Percentiles rank a stretch among this genome's conserved stretches.
Evolutionary conservation across 495 filamentous ascomycete species (phyloP).

Genomic region (Aspergillus bertholletiae): DNA sequence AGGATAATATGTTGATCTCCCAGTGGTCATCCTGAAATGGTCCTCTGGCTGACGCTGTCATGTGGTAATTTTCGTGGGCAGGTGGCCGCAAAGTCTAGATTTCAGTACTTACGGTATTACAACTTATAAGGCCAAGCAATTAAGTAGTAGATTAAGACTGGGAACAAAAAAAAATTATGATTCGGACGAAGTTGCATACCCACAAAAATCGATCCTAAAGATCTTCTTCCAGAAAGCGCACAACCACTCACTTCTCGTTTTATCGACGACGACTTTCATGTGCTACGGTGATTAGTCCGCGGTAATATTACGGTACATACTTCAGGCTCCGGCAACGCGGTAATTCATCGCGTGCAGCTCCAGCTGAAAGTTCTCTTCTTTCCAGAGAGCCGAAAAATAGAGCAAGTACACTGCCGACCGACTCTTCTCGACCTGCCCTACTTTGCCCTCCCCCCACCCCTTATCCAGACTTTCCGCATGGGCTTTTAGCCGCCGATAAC

Average conservation of each 20-base stretch:
- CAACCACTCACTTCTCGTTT: no score
- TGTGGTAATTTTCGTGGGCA: neutral
- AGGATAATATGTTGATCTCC: no score
- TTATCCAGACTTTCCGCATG: conserved; percentile 21
- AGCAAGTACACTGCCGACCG: conserved; percentile 3
- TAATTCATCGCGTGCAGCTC: conserved; percentile 35
- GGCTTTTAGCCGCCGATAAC: conserved; percentile 23
- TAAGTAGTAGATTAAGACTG: neutral
- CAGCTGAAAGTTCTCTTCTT: conserved; percentile 5
- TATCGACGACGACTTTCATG: neutral
- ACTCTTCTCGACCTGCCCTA: neutral
- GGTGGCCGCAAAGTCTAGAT: neutral
- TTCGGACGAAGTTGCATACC: neutral
- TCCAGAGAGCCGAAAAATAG: neutral
- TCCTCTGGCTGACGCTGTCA: conserved; percentile 10
- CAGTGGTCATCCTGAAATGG: no score
- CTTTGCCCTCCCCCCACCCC: conserved; percentile 2
- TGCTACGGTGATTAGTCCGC: neutral
- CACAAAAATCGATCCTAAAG: no score
- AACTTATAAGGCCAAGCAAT: neutral
- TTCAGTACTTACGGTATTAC: neutral
- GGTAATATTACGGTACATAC: conserved; percentile 10
- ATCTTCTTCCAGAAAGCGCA: no score
- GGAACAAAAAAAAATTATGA: neutral
- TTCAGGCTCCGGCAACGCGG: conserved; percentile 32